Evolutionary conservation across 768 basidiomycete species (phyloP).

Genomic region (Coprinellus aureogranulatus): DNA sequence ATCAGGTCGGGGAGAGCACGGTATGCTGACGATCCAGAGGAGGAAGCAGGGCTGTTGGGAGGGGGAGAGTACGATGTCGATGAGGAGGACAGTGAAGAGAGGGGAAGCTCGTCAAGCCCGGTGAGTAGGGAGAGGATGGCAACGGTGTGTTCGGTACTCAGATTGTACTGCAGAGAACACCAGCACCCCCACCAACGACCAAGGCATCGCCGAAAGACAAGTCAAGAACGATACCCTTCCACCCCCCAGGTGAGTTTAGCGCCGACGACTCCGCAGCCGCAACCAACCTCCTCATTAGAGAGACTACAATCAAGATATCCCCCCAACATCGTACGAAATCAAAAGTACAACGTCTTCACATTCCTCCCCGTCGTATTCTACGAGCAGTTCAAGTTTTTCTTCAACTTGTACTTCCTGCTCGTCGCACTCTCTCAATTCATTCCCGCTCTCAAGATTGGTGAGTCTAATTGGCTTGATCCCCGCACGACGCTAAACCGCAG

Average conservation of each 20-base stretch:
- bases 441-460: conserved; percentile 93
- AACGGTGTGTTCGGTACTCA: not conserved
- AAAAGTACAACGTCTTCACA: conserved; percentile 96
- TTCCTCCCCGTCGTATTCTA: conserved; percentile 97
- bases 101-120: conserved; percentile 16
- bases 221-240: conserved; percentile 76
- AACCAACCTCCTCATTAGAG: conserved; percentile 37
- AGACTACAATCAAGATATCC: conserved; percentile 72
- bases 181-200: conserved; percentile 23
- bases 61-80: conserved; percentile 37
- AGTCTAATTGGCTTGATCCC: conserved; percentile 20
- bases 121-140: conserved; percentile 14
- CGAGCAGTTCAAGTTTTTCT: conserved; percentile 99
- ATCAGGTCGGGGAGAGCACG: conserved; percentile 41
- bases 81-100: conserved; percentile 15
- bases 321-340: conserved; percentile 91
- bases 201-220: conserved; percentile 52
- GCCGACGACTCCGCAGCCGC: not conserved
- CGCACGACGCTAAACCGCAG: not conserved
- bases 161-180: conserved; percentile 17
- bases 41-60: conserved; percentile 46
- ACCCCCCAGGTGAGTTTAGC: conserved; percentile 51
- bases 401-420: conserved; percentile 96
- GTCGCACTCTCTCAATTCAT: conserved; percentile 96
- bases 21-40: conserved; percentile 65